These are phyloP conservation scores for Pythium brachiatum DNA, from an alignment of 352 stramenopile genomes.

Conservation along the genomic window DNA sequence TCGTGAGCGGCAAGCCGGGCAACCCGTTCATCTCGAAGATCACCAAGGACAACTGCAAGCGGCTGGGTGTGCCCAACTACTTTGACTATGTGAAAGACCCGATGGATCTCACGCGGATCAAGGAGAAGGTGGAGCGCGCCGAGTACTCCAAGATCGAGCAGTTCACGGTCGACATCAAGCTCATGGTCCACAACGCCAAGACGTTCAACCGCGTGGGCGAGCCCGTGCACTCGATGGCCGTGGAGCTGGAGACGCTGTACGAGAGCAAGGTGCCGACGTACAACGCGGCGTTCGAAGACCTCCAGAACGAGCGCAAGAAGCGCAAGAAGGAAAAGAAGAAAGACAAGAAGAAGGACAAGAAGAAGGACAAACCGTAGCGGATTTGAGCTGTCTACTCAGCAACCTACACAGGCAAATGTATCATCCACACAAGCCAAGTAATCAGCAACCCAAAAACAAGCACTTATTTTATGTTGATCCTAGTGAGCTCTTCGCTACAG, in stretches of 20 bases:
- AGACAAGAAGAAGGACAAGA: constrained; percentile 88
- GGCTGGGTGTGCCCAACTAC: constrained; percentile 78
- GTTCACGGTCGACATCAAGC: constrained; percentile 73
- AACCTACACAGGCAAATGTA: not conserved
- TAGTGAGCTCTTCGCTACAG: constrained; percentile 7
- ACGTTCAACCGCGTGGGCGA: constrained; percentile 83
- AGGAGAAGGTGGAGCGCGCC: constrained; percentile 73
- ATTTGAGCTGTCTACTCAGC: not conserved
- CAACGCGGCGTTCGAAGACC: constrained; percentile 68
- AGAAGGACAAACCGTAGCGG: constrained; percentile 68
- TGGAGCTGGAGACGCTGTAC: constrained; percentile 78
- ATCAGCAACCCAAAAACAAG: not conserved
- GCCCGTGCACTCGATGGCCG: constrained; percentile 81
- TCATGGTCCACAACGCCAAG: constrained; percentile 81
- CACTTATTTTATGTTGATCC: not conserved
- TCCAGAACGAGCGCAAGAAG: constrained; percentile 82
- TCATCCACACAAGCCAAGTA: not conserved
- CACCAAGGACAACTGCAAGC: constrained; percentile 83
- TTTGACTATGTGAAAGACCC: constrained; percentile 82
- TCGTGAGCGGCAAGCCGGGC: constrained; percentile 63
- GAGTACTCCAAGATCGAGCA: constrained; percentile 79
- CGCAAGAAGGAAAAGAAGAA: constrained; percentile 90
- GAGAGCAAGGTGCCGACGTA: constrained; percentile 64
- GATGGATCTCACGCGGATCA: constrained; percentile 85
- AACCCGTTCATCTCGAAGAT: constrained; percentile 88